Percentiles rank a stretch among this genome's conserved stretches.
These are phyloP conservation scores for Nadsonia starkeyi-henricii DNA, from an alignment of 1,139 yeast genomes.

Conservation along the genomic window DNA sequence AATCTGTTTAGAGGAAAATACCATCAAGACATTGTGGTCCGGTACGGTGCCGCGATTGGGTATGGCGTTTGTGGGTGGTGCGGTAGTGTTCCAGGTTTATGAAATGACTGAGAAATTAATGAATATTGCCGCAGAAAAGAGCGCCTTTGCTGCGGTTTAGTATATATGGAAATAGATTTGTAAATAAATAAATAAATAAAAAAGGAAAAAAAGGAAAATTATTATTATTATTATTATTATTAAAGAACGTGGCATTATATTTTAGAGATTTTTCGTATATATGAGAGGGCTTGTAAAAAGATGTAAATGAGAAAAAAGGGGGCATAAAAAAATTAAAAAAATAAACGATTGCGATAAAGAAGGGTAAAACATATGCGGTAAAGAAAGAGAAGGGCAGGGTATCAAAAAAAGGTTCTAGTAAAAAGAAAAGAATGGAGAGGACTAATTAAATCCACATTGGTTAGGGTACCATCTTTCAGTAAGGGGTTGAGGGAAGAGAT, in stretches of 20 bases:
- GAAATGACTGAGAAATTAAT: conserved; percentile 16
- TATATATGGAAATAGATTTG: neutral
- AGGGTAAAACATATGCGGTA: neutral
- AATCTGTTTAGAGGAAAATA: conserved; percentile 53
- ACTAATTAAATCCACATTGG: conserved; percentile 33
- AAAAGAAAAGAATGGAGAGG: too few species aligned
- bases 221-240: too few species aligned
- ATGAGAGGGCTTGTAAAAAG: too few species aligned
- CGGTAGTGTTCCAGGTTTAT: conserved; percentile 59
- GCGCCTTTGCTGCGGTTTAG: conserved; percentile 30
- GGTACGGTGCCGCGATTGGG: conserved; percentile 73
- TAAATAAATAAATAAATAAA: too few species aligned
- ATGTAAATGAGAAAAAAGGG: too few species aligned
- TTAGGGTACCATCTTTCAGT: conserved; percentile 49
- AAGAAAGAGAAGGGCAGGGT: neutral
- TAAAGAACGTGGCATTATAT: too few species aligned
- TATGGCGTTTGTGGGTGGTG: conserved; percentile 69
- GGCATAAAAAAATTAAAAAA: too few species aligned
- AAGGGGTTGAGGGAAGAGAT: conserved; percentile 72
- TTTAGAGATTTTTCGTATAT: too few species aligned
- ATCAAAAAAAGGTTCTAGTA: neutral
- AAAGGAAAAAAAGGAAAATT: too few species aligned
- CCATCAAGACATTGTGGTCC: conserved; percentile 49
- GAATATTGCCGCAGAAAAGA: conserved; percentile 33
- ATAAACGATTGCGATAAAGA: neutral